Evolutionary conservation across 495 filamentous ascomycete species (phyloP).

Genomic region (Penicillium arizonense): DNA sequence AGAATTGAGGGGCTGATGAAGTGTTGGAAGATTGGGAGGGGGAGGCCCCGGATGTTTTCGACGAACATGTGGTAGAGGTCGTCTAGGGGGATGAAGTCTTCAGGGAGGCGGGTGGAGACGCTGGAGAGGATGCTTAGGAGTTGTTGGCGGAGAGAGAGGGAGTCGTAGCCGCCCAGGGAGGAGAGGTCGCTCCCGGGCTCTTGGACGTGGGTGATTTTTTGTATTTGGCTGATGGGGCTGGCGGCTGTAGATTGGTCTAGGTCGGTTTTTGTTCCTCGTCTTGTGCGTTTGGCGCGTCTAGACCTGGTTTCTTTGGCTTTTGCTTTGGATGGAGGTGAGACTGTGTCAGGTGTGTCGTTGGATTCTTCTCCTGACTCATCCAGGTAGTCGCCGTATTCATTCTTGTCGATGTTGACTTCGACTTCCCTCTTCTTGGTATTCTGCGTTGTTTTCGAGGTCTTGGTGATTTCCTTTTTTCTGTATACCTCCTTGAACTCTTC

Average conservation of each 20-base stretch:
- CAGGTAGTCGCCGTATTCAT: slow-evolving; percentile 57
- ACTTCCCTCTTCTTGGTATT: slow-evolving; percentile 39
- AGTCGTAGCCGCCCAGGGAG: slow-evolving; percentile 51
- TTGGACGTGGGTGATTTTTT: slow-evolving; percentile 1
- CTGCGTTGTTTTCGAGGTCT: slow-evolving; percentile 16
- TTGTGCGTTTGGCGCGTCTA: slow-evolving; percentile 32
- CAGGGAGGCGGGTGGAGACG: slow-evolving; percentile 41
- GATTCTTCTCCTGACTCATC: slow-evolving; percentile 46
- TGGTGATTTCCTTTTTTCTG: slow-evolving; percentile 47
- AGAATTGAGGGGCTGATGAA: slow-evolving; percentile 60
- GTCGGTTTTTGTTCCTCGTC: slow-evolving; percentile 30
- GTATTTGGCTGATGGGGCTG: background rate
- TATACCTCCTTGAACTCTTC: slow-evolving; percentile 63
- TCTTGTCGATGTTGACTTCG: slow-evolving; percentile 58
- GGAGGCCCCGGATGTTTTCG: slow-evolving; percentile 62
- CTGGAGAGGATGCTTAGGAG: slow-evolving; percentile 55
- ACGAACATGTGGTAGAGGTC: slow-evolving; percentile 69
- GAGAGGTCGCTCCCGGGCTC: slow-evolving; percentile 20
- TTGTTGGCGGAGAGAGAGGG: slow-evolving; percentile 61
- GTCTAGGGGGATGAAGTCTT: slow-evolving; percentile 45
- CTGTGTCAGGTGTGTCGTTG: slow-evolving; percentile 4
- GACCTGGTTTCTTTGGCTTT: background rate
- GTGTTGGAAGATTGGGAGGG: slow-evolving; percentile 69
- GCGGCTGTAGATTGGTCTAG: slow-evolving; percentile 12
- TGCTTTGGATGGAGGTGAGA: slow-evolving; percentile 9